These are phyloP conservation scores for Cutaneotrichosporon cutaneum DNA, from an alignment of 1,284 basidiomycete species.

Conservation along the genomic window DNA sequence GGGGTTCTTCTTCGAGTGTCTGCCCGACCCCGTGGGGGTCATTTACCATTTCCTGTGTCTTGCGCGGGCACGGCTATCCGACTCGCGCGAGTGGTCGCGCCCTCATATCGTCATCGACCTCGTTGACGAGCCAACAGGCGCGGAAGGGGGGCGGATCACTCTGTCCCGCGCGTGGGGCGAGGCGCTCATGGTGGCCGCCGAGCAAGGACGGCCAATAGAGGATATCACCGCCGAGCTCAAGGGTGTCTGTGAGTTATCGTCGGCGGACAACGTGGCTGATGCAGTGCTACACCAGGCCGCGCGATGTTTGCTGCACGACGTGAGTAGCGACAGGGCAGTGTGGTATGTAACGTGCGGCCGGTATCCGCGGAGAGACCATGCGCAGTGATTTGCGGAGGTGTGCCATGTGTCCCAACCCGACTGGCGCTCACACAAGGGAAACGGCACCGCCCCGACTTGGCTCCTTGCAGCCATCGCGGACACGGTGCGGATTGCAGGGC, in stretches of 20 bases:
- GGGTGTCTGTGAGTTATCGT: constrained; percentile 37
- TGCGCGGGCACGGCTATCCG: constrained; percentile 28
- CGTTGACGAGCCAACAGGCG: too few species aligned
- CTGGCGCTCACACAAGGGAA: constrained; percentile 14
- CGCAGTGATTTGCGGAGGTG: too few species aligned
- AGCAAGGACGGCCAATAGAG: too few species aligned
- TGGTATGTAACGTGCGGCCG: too few species aligned
- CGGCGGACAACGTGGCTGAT: background rate
- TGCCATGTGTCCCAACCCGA: too few species aligned
- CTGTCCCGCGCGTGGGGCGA: too few species aligned
- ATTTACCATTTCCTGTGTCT: constrained; percentile 32
- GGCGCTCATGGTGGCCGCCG: too few species aligned
- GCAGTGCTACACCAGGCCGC: constrained; percentile 39
- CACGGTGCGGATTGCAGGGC: constrained; percentile 29
- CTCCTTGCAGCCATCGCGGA: constrained; percentile 41
- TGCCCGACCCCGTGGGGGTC: constrained; percentile 39
- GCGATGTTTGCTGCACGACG: constrained; percentile 39
- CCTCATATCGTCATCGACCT: too few species aligned
- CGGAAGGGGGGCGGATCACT: too few species aligned
- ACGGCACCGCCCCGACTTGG: constrained; percentile 33
- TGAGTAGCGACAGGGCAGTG: background rate
- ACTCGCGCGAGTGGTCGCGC: too few species aligned
- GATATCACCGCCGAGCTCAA: too few species aligned
- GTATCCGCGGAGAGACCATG: too few species aligned
- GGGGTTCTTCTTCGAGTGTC: constrained; percentile 27